Percentiles rank a stretch among this genome's conserved stretches.
Conservation (phyloP, 2,329 filamentous ascomycete genomes). For the Beauveria asiatica region DNA sequence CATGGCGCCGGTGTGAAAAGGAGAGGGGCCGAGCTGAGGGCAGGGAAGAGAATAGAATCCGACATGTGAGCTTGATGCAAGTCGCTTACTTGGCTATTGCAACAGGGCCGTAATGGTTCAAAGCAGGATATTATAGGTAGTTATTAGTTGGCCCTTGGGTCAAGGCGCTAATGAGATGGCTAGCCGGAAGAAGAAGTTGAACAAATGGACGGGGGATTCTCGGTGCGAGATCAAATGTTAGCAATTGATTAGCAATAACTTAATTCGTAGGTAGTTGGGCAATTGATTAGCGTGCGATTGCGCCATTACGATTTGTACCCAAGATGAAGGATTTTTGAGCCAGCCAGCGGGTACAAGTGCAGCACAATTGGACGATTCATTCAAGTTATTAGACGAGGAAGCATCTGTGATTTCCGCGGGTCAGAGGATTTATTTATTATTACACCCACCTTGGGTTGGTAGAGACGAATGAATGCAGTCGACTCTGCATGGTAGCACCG, state of each 20-base stretch:
- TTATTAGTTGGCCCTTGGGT: no score
- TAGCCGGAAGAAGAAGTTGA: no score
- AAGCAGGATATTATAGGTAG: no score
- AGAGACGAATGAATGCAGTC: not conserved
- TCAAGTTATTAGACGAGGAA: not conserved
- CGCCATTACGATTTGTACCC: not conserved
- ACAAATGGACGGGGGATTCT: not conserved
- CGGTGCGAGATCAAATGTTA: not conserved
- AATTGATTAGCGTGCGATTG: constrained; percentile 2
- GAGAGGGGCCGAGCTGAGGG: no score
- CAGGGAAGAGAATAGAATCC: no score
- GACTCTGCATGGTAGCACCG: not conserved
- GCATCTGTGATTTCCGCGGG: not conserved
- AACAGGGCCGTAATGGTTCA: no score
- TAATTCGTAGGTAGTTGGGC: no score
- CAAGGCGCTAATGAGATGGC: not conserved
- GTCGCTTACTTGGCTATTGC: no score
- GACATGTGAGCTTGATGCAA: no score
- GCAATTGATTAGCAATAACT: no score
- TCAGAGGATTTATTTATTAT: not conserved
- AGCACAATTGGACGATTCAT: not conserved
- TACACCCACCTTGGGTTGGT: no score
- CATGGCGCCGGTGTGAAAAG: no score
- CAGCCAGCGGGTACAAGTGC: not conserved
- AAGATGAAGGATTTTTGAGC: not conserved